A percentile compares a stretch with the other conserved stretches of the same genome.
phyloP scores from a whole-genome alignment of 495 filamentous ascomycete species.

The Schizothecium vesticola region DNA sequence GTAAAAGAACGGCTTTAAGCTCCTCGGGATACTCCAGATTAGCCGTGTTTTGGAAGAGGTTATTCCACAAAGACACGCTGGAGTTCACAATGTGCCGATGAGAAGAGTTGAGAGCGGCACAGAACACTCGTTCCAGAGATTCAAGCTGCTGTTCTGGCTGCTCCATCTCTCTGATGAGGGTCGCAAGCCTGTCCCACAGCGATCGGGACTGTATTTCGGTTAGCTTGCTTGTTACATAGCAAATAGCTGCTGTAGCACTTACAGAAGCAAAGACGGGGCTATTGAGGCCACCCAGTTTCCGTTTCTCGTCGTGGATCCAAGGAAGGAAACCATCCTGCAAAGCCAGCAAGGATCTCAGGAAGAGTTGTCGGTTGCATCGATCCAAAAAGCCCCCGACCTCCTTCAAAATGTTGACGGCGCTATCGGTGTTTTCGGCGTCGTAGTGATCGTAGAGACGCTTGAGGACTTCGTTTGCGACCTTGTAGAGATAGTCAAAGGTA shows the following conservation, averaged over 20 bases:
- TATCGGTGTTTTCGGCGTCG: constrained; percentile 19
- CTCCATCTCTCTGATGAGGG: constrained; percentile 23
- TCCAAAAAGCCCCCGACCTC: constrained; percentile 33
- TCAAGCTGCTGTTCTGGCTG: constrained; percentile 35
- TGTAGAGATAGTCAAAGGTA: constrained; percentile 58
- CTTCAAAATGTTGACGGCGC: constrained; percentile 26
- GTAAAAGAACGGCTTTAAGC: constrained; percentile 35
- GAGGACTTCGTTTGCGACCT: constrained; percentile 43
- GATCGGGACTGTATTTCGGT: constrained; percentile 30
- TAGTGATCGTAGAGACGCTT: constrained; percentile 38
- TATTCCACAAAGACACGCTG: constrained; percentile 41
- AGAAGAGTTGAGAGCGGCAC: constrained; percentile 45
- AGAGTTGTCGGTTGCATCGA: constrained; percentile 34
- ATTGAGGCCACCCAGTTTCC: constrained; percentile 30
- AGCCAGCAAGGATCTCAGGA: constrained; percentile 38
- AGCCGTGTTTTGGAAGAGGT: constrained; percentile 31
- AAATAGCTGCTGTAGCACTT: constrained; percentile 18
- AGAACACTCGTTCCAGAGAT: constrained; percentile 35
- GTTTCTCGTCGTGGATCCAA: constrained; percentile 56
- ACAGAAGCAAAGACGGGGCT: constrained; percentile 30
- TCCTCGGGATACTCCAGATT: constrained; percentile 39
- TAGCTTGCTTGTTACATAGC: constrained; percentile 10
- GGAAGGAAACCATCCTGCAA: constrained; percentile 54
- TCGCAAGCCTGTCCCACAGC: constrained; percentile 40
- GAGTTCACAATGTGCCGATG: constrained; percentile 40